Evolutionary conservation across 2,329 filamentous ascomycete genomes (phyloP).

Genomic region (Penicillium palitans): DNA sequence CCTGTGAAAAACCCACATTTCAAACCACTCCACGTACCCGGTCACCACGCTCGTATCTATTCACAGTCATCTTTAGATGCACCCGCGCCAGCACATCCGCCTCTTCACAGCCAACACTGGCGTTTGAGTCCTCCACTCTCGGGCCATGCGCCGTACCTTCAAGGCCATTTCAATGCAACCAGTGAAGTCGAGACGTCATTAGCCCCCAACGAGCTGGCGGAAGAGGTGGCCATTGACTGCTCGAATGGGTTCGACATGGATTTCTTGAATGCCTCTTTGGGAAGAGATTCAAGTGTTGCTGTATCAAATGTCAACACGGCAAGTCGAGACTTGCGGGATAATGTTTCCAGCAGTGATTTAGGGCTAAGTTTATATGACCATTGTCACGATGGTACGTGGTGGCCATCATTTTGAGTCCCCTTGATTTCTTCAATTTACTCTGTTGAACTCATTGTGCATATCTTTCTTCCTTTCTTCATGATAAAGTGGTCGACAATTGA

Average conservation of each 20-base stretch:
- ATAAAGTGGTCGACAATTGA: background rate
- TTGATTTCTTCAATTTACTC: constrained; percentile 5
- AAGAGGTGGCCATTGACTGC: constrained; percentile 3
- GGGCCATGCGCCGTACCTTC: background rate
- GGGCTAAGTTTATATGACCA: background rate
- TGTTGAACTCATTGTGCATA: background rate
- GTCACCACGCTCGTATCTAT: background rate
- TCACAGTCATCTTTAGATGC: constrained; percentile 2
- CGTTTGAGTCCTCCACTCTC: constrained; percentile 2
- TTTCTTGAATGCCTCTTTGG: constrained; percentile 3
- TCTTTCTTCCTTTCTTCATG: background rate
- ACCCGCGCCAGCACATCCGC: background rate
- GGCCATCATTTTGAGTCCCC: background rate
- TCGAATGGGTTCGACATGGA: constrained; percentile 1
- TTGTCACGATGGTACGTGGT: constrained; percentile 2
- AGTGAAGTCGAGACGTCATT: background rate
- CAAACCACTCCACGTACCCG: background rate
- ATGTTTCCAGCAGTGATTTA: constrained; percentile 1
- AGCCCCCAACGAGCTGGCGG: background rate
- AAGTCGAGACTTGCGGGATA: constrained; percentile 6
- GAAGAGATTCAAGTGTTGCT: constrained; percentile 1
- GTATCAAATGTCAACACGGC: constrained; percentile 2
- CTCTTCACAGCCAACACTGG: background rate
- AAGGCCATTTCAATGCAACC: background rate
- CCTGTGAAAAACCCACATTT: constrained; percentile 5